Conservation (phyloP, 164 flowering plant genomes). For the Nymphaea colorata region DNA sequence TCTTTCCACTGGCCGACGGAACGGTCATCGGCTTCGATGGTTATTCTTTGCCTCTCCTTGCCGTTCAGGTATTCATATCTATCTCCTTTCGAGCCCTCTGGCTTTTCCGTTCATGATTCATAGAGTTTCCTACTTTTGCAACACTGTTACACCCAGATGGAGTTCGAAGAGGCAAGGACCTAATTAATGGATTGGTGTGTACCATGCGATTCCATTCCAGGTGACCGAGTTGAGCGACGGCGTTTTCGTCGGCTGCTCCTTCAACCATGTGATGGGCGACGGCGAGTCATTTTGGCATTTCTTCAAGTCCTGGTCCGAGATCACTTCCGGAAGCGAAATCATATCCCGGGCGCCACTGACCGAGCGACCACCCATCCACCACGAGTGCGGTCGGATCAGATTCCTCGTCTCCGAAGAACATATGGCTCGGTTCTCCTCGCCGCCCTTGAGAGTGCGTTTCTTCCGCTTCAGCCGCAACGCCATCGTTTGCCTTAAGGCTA, state of each 20-base stretch:
- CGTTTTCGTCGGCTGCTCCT: conserved; percentile 9
- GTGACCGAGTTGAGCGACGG: conserved; percentile 14
- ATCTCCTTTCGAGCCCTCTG: too few relatives aligned
- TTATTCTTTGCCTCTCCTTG: conserved; percentile 26
- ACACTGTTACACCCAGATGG: too few relatives aligned
- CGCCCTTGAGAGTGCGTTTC: conserved; percentile 7
- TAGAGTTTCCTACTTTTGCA: too few relatives aligned
- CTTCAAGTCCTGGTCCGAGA: conserved; percentile 13
- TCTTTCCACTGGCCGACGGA: conserved; percentile 31
- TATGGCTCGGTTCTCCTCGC: neutral
- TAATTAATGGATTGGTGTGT: too few relatives aligned
- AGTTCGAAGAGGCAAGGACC: too few relatives aligned
- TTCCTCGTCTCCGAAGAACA: neutral
- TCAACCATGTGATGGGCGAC: conserved; percentile 12
- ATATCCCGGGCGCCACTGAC: neutral
- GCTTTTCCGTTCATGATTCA: too few relatives aligned
- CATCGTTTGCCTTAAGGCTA: conserved; percentile 1
- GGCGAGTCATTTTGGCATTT: conserved; percentile 16
- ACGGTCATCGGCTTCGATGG: conserved; percentile 45
- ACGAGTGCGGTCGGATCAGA: neutral
- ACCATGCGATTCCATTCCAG: too few relatives aligned
- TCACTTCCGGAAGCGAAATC: neutral
- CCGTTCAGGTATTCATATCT: conserved; percentile 29
- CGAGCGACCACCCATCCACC: neutral
- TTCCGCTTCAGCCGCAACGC: conserved; percentile 7